Conservation (phyloP, 2,329 filamentous ascomycete genomes). For the Paecilomyces variotii region DNA sequence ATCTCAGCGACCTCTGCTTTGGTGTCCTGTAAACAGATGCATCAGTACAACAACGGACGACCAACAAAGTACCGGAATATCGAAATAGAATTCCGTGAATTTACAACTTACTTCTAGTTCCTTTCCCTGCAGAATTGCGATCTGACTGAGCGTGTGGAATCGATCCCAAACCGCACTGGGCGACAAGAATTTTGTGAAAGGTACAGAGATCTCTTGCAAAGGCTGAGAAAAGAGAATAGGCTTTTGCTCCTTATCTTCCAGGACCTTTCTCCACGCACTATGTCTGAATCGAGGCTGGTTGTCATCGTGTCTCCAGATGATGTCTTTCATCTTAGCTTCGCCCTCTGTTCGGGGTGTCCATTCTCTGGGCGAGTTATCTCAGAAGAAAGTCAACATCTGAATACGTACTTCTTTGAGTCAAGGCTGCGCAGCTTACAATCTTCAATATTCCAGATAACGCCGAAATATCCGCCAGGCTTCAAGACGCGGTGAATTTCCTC, state of each 20-base stretch:
- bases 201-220: slow-evolving; percentile 48
- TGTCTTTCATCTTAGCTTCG: slow-evolving; percentile 55
- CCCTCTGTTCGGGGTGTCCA: slow-evolving; percentile 52
- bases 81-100: not conserved
- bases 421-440: slow-evolving; percentile 47
- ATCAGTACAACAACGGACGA: not conserved
- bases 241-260: slow-evolving; percentile 49
- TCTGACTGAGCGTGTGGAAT: slow-evolving; percentile 59
- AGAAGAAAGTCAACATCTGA: slow-evolving; percentile 5
- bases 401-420: not conserved
- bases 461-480: slow-evolving; percentile 52
- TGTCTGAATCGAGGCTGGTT: slow-evolving; percentile 59
- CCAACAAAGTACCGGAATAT: too few relatives aligned
- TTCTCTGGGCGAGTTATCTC: slow-evolving; percentile 55
- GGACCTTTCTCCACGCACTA: slow-evolving; percentile 55
- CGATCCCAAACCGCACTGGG: slow-evolving; percentile 57
- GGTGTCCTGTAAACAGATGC: slow-evolving; percentile 29
- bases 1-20: slow-evolving; percentile 47
- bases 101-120: slow-evolving; percentile 34
- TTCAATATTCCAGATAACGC: slow-evolving; percentile 67
- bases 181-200: slow-evolving; percentile 51
- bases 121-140: slow-evolving; percentile 50
- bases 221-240: slow-evolving; percentile 53
- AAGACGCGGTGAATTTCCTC: slow-evolving; percentile 60
- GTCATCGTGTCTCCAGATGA: slow-evolving; percentile 50